Evolutionary conservation across 176 grass and related monocot genomes (phyloP).

Genomic region (Oryza punctata): DNA sequence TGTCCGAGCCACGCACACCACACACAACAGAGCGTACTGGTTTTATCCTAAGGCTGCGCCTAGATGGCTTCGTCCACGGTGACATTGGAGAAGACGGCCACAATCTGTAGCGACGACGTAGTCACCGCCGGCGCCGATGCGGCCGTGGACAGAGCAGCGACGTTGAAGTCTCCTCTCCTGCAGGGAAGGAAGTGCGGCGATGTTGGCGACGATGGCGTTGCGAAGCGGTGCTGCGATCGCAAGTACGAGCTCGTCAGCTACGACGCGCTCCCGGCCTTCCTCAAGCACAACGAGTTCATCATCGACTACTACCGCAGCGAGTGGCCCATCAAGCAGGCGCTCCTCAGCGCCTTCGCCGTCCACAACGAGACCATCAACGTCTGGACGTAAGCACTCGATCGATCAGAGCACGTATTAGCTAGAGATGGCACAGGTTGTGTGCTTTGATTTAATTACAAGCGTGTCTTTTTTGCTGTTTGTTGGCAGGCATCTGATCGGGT

Average conservation of each 20-base stretch:
- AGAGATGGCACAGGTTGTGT: neutral
- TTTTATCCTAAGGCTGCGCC: neutral
- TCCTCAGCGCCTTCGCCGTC: conserved; percentile 67
- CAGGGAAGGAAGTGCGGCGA: neutral
- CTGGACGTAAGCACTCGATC: conserved; percentile 57
- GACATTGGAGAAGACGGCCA: conserved; percentile 51
- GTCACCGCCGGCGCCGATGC: neutral
- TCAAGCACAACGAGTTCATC: conserved; percentile 84
- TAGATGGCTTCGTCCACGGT: conserved; percentile 41
- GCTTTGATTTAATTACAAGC: neutral
- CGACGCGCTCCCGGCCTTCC: conserved; percentile 61
- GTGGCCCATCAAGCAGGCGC: conserved; percentile 65
- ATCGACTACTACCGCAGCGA: conserved; percentile 73
- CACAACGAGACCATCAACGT: conserved; percentile 89
- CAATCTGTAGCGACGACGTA: neutral
- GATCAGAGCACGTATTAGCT: neutral
- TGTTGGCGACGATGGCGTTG: neutral
- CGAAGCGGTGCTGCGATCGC: conserved; percentile 34
- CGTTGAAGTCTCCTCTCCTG: conserved; percentile 16
- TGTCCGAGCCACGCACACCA: neutral
- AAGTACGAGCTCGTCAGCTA: conserved; percentile 58
- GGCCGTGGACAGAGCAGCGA: neutral
- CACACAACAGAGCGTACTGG: neutral
- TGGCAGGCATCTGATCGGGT: conserved; percentile 73
- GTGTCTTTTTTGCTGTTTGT: neutral